Conservation (phyloP, 805 yeast species). For the Myxozyma sirexii region DNA sequence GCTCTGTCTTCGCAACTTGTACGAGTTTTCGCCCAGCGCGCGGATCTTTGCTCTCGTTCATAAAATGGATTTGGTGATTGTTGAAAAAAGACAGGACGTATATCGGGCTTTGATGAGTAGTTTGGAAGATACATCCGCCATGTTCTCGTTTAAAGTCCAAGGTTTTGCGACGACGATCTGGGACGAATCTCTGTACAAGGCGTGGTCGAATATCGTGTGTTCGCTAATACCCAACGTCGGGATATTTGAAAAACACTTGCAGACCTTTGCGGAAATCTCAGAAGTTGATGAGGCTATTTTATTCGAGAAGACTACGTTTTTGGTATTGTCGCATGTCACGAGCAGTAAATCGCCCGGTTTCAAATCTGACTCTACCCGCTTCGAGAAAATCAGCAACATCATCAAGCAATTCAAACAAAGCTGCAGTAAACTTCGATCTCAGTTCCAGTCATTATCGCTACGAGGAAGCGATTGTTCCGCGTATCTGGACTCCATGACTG, state of each 20-base stretch:
- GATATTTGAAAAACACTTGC: conserved; percentile 71
- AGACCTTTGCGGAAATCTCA: conserved; percentile 69
- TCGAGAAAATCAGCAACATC: conserved; percentile 90
- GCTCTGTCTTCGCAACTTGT: conserved; percentile 76
- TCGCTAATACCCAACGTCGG: conserved; percentile 91
- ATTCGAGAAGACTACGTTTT: conserved; percentile 90
- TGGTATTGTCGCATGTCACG: conserved; percentile 63
- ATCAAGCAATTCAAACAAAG: conserved; percentile 94
- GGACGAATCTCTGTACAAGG: conserved; percentile 95
- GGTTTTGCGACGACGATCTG: conserved; percentile 96
- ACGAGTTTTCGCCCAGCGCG: conserved; percentile 84
- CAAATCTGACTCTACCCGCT: conserved; percentile 81
- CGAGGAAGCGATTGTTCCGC: conserved; percentile 53
- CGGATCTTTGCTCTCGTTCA: conserved; percentile 89
- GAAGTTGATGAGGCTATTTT: conserved; percentile 88
- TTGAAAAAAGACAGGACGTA: conserved; percentile 51
- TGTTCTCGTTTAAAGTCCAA: conserved; percentile 39
- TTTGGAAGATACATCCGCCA: conserved; percentile 65
- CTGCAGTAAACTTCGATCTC: conserved; percentile 81
- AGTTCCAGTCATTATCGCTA: conserved; percentile 73
- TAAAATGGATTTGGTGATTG: conserved; percentile 85
- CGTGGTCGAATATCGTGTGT: conserved; percentile 96
- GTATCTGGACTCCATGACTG: conserved; percentile 47
- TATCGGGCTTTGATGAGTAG: conserved; percentile 83
- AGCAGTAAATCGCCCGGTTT: conserved; percentile 20